Conservation (phyloP, 2,329 filamentous ascomycete species). For the Cladobotryum protrusum region DNA sequence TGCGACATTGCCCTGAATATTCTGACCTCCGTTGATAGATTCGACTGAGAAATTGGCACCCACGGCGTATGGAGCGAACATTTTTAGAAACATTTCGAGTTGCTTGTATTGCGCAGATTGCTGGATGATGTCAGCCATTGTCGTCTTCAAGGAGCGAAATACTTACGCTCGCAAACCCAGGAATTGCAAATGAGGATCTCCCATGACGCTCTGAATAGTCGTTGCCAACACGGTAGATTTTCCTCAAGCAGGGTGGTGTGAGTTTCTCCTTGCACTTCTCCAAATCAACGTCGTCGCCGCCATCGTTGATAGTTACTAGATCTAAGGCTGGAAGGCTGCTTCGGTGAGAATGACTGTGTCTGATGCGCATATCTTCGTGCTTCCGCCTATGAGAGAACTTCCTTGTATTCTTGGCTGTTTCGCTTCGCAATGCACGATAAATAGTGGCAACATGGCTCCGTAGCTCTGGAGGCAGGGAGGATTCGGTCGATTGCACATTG, state of each 20-base stretch:
- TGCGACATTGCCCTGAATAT: conserved; percentile 35
- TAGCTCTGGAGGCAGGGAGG: not conserved
- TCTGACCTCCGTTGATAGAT: conserved; percentile 51
- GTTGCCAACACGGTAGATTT: conserved; percentile 37
- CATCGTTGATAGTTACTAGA: not conserved
- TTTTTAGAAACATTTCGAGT: conserved; percentile 48
- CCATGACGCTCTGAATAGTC: conserved; percentile 51
- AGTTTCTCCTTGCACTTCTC: conserved; percentile 31
- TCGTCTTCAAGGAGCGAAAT: not conserved
- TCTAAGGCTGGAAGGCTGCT: not conserved
- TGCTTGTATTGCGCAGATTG: conserved; percentile 49
- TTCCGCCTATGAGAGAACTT: no score
- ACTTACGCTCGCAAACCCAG: conserved; percentile 36
- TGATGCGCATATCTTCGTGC: no score
- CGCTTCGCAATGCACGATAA: not conserved
- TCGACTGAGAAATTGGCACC: conserved; percentile 52
- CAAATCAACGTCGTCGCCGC: conserved; percentile 9
- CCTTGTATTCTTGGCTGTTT: not conserved
- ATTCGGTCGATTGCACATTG: not conserved
- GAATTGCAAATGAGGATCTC: conserved; percentile 59
- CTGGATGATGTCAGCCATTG: conserved; percentile 17
- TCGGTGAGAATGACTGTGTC: not conserved
- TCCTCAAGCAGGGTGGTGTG: conserved; percentile 39
- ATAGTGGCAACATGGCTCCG: conserved; percentile 2
- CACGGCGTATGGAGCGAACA: conserved; percentile 45